Base-by-base conservation (phyloP, 2,329 filamentous ascomycete genomes). In the Samsoniella hepiali region DNA sequence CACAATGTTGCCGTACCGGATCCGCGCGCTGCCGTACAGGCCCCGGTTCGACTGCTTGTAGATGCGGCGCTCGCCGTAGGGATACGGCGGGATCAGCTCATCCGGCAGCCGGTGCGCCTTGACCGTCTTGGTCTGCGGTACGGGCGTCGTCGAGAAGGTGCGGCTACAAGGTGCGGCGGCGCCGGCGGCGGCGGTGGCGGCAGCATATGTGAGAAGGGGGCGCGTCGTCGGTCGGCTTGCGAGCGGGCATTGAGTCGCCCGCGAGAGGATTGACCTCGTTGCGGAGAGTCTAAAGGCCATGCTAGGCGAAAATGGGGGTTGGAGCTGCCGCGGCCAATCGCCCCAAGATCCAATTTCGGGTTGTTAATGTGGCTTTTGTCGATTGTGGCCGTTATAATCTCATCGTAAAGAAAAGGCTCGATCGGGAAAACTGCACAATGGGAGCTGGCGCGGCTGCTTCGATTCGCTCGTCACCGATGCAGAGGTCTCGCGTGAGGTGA, bases 21-120 rank as follows among this genome's bases (percentile, higher is more conserved):
- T 89, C 71, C 86, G 86, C 67, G 86, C 80, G 47, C 77, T 77
- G 69, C 88, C 91, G 78, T 91, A 92, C 9, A 93, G 86, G 53
- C 89, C 89, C 64, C 79, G 82, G 80, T 93, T 91, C 69, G 88
- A 88, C 77, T 95, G 91, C 78, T 94, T 93, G 83, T 91, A 95
- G 68, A 88, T 79, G 66, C 74, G 80, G 63, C 88, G 84, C 61
- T 84, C 83, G 56, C 90, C 90, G 76, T 91, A 88, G 1, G 91
- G 91, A 75, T 95, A 95, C 3, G 81, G 78, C 11, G 87, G 87
- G 64, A 86, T 82, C n/a, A 81, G 75, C 15, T 74, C 78, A 63
- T 73, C 71, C 40, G 82, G 82, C 63, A 84, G 77, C 44, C 76
- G 78, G 62, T 78, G 72, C 34, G 76, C 70, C 58, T 73, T 73